Conservation (phyloP, 495 filamentous ascomycete genomes). For the Hapsidospora chrysogenum region DNA sequence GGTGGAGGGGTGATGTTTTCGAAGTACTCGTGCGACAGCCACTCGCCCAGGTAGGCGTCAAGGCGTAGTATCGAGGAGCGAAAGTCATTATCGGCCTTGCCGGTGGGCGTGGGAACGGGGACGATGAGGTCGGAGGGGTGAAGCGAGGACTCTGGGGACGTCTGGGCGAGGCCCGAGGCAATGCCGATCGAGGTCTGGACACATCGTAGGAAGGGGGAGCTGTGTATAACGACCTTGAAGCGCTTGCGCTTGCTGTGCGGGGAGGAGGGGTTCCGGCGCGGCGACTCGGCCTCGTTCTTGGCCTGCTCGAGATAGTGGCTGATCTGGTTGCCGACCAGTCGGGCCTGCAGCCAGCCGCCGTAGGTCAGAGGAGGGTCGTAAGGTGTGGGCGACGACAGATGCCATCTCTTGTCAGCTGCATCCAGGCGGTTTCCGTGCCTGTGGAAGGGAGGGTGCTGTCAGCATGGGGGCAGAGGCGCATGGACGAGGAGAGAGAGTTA, state of each 20-base stretch:
- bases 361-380: constrained; percentile 95
- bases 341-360: constrained; percentile 78
- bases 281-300: constrained; percentile 20
- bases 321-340: constrained; percentile 64
- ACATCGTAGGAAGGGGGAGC: constrained; percentile 82
- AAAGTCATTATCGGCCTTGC: constrained; percentile 2
- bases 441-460: background rate
- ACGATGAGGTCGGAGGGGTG: constrained; percentile 6
- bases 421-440: constrained; percentile 91
- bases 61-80: constrained; percentile 41
- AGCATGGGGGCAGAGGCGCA: too few species aligned
- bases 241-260: constrained; percentile 28
- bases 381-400: constrained; percentile 81
- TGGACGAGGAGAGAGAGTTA: too few species aligned
- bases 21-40: constrained; percentile 85
- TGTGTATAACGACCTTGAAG: constrained; percentile 75
- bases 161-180: constrained; percentile 69
- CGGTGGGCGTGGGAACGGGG: constrained; percentile 1
- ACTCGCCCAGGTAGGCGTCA: constrained; percentile 90
- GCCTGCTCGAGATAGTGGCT: constrained; percentile 46
- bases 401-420: constrained; percentile 86
- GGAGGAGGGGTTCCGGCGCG: constrained; percentile 6
- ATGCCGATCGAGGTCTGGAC: constrained; percentile 86
- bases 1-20: constrained; percentile 84
- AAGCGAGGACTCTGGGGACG: constrained; percentile 9